phyloP scores from a whole-genome alignment of 768 basidiomycete species.

The Pisolithus sp. region DNA sequence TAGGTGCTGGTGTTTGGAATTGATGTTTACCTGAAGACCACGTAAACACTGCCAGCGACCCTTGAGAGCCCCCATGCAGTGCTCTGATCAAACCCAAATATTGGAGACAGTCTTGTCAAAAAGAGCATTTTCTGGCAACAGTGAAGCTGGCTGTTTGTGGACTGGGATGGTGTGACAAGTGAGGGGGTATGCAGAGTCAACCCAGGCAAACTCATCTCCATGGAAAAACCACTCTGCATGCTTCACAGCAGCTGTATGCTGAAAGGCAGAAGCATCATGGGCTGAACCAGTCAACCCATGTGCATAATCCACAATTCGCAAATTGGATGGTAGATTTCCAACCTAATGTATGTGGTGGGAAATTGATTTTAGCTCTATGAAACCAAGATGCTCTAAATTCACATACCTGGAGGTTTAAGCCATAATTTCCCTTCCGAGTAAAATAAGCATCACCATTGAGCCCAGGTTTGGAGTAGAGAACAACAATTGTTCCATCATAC shows the following conservation, averaged over 20 bases:
- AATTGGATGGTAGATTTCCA: background rate
- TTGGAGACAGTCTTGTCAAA: conserved; percentile 23
- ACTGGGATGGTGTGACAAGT: conserved; percentile 24
- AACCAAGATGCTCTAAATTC: background rate
- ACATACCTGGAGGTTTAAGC: conserved; percentile 1
- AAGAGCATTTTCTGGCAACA: conserved; percentile 17
- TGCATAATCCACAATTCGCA: conserved; percentile 2
- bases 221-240: conserved; percentile 20
- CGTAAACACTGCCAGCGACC: conserved; percentile 28
- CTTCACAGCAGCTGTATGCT: conserved; percentile 11
- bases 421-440: conserved; percentile 31
- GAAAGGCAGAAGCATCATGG: conserved; percentile 7
- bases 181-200: conserved; percentile 22
- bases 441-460: conserved; percentile 30
- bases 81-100: conserved; percentile 30
- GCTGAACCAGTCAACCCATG: conserved; percentile 23
- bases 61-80: conserved; percentile 33
- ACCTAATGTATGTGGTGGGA: background rate
- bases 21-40: conserved; percentile 26
- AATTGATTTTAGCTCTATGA: no score
- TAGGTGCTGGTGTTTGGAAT: conserved; percentile 14
- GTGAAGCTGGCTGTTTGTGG: conserved; percentile 26
- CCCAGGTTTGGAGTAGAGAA: conserved; percentile 21
- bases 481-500: conserved; percentile 31
- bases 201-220: conserved; percentile 20